phyloP scores from a whole-genome alignment of 2,329 filamentous ascomycete species.

The Hyphodiscus sp. region DNA sequence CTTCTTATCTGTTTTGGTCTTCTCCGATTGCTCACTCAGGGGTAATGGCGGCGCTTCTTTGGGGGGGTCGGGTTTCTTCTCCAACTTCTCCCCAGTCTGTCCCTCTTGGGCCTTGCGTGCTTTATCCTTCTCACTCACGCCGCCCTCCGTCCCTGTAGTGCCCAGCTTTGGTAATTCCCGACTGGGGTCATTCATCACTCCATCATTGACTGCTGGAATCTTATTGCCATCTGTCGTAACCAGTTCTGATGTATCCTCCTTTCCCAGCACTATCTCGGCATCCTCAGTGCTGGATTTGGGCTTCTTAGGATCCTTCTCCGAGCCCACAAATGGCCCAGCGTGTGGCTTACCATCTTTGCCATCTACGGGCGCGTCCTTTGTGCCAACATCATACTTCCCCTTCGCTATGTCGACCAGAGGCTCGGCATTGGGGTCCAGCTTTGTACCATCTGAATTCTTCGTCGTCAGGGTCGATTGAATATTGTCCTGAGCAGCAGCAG shows the following conservation, averaged over 20 bases:
- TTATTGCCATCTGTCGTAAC: constrained; percentile 52
- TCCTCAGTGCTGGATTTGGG: constrained; percentile 30
- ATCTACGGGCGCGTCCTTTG: constrained; percentile 83
- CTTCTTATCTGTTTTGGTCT: constrained; percentile 40
- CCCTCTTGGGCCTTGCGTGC: constrained; percentile 62
- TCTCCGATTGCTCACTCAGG: constrained; percentile 72
- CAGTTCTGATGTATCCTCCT: constrained; percentile 45
- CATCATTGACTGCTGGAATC: constrained; percentile 61
- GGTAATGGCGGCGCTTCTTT: constrained; percentile 81
- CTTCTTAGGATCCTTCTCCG: constrained; percentile 39
- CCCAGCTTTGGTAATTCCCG: constrained; percentile 72
- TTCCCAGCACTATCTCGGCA: constrained; percentile 34
- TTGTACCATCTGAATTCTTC: constrained; percentile 20
- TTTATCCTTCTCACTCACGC: constrained; percentile 82
- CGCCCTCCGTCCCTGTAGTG: constrained; percentile 81
- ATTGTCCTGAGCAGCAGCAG: constrained; percentile 22
- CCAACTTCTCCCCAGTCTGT: constrained; percentile 55
- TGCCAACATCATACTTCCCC: constrained; percentile 37
- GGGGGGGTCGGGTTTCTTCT: constrained; percentile 74
- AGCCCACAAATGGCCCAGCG: constrained; percentile 71
- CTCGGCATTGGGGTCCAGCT: constrained; percentile 15
- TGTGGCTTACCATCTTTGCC: constrained; percentile 92
- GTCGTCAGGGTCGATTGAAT: constrained; percentile 17
- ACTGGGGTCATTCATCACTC: constrained; percentile 89
- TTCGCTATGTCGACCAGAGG: constrained; percentile 27